Evolutionary conservation across 768 basidiomycete species (phyloP).

Genomic region (Podaxis pistillaris): DNA sequence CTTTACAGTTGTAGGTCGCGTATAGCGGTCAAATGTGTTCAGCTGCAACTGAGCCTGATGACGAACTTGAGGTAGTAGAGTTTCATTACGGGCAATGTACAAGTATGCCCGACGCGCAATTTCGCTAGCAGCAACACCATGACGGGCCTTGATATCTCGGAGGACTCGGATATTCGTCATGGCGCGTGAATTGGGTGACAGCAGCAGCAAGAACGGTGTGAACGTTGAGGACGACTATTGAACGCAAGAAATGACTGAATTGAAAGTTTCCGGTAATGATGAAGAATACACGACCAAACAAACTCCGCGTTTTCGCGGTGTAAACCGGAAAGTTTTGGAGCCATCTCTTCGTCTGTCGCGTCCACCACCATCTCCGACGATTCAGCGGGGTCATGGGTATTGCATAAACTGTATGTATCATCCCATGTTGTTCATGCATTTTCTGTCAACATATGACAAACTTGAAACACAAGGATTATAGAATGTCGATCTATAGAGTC

Average conservation of each 20-base stretch:
- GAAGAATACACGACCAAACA: conserved; percentile 30
- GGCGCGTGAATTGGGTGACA: conserved; percentile 11
- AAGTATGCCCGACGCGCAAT: conserved; percentile 87
- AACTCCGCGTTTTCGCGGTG: conserved; percentile 24
- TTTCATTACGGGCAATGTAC: conserved; percentile 89
- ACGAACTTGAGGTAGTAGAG: conserved; percentile 83
- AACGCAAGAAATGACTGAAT: not conserved
- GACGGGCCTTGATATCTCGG: conserved; percentile 77
- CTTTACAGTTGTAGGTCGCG: conserved; percentile 84
- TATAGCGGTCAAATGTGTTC: conserved; percentile 81
- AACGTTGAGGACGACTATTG: not conserved
- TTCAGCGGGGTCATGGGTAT: conserved; percentile 27
- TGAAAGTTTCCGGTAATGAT: conserved; percentile 9
- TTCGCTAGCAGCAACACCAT: conserved; percentile 72
- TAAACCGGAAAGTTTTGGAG: conserved; percentile 26
- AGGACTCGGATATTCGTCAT: conserved; percentile 54
- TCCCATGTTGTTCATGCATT: not conserved
- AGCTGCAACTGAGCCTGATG: conserved; percentile 94
- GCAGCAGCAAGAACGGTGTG: not conserved
- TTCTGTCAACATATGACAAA: not conserved
- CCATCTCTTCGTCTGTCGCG: not conserved
- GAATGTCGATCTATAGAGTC: conserved; percentile 57
- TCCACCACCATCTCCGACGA: not conserved
- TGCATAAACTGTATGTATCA: conserved; percentile 19
- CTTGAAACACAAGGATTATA: conserved; percentile 26